Evolutionary conservation across 2,329 filamentous ascomycete species (phyloP), one percentile per base, ranked within the genome.

Genomic region (Chrysoporthe puriensis): DNA sequence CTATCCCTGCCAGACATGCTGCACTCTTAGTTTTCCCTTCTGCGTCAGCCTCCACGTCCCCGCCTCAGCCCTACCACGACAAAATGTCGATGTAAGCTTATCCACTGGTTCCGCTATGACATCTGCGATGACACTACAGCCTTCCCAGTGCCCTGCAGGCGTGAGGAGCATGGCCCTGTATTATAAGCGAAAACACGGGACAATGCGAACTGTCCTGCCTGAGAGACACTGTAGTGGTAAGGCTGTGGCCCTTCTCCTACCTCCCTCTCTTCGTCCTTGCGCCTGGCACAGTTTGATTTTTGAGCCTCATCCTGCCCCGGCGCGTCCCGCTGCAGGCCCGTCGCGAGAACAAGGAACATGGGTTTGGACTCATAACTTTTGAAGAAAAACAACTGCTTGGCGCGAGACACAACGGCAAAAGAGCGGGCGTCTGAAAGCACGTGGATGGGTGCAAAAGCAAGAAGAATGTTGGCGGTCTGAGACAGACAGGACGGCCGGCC

Each of bases 1-100:
- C 36, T 21, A 54, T 26, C 48, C 61, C 61, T 63, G 46, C 43
- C 61, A 21, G 32, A 14, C 54, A 57, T 18, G 34, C 54, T 57
- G 54, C 18, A 57, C 13, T 46, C 13, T 46, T 46, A 26, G 4
- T 46, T 40, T 60, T 40, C n/a, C 40, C 42, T 21, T 2, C 57
- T 63, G 61, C 48, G 18, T n/a, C 60, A 34, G 32, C 60, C 34
- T 44, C 62, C 50, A 36, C 54, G 52, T n/a, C 44, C 26, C 26
- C n/a, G 26, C 46, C 54, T 59, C 63, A 65, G 63, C 63, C 63
- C 63, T 65, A 65, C 56, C 62, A 36, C 54, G n/a, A 50, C 43
- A 43, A 26, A 13, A 40, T n/a, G 14, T 36, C 34, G 21, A 56
- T 18, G 44, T 52, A 48, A 65, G 63, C 54, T 59, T 65, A 58